Conservation (phyloP, 2,329 filamentous ascomycete species). For the Capronia epimyces region DNA sequence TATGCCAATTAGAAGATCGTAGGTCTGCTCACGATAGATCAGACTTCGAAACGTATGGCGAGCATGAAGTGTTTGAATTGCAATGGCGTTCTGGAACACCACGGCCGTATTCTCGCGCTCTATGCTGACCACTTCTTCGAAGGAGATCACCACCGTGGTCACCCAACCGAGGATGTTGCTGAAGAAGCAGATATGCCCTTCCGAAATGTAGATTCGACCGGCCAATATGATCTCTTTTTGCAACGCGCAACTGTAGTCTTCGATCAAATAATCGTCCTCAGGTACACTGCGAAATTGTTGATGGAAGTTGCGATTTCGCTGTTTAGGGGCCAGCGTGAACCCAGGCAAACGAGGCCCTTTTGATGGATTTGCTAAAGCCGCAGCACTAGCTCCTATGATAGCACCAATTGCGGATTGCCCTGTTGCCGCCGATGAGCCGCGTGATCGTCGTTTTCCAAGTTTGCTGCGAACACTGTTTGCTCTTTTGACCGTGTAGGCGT, state of each 20-base stretch:
- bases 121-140: conserved; percentile 93
- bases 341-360: conserved; percentile 73
- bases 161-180: conserved; percentile 99
- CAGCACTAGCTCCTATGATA: conserved; percentile 64
- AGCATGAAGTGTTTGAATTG: conserved; percentile 91
- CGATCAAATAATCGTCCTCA: conserved; percentile 95
- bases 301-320: conserved; percentile 93
- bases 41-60: conserved; percentile 96
- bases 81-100: conserved; percentile 93
- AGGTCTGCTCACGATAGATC: conserved; percentile 88
- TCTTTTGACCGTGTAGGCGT: conserved; percentile 52
- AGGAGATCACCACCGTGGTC: conserved; percentile 94
- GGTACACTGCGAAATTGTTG: conserved; percentile 90
- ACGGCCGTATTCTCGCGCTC: conserved; percentile 95
- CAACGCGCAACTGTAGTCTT: conserved; percentile 94
- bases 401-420: conserved; percentile 62
- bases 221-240: conserved; percentile 94
- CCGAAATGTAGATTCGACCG: conserved; percentile 89
- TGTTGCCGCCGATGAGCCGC: conserved; percentile 73
- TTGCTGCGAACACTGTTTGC: conserved; percentile 64
- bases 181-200: conserved; percentile 96
- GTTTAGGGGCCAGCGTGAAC: conserved; percentile 93
- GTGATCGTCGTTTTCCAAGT: conserved; percentile 62
- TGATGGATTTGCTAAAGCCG: conserved; percentile 61
- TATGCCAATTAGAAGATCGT: conserved; percentile 94